Conservation (phyloP, 1,284 basidiomycete genomes). For the Trametes hirsuta region DNA sequence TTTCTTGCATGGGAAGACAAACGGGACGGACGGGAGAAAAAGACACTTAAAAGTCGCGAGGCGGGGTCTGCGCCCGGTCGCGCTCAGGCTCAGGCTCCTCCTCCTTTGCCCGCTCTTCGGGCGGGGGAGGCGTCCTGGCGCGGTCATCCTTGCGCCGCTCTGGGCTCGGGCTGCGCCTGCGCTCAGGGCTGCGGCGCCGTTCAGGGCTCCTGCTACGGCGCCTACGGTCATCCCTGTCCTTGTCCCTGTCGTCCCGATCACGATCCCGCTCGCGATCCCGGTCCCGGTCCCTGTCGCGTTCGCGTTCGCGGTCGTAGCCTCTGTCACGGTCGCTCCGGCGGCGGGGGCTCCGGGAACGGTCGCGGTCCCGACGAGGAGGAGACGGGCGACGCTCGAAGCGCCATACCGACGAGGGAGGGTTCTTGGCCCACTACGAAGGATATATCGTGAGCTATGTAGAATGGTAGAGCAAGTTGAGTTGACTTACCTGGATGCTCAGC, state of each 20-base stretch:
- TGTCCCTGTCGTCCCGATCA: slow-evolving; percentile 38
- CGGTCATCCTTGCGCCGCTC: slow-evolving; percentile 50
- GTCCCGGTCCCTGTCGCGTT: slow-evolving; percentile 42
- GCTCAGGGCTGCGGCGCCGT: slow-evolving; percentile 52
- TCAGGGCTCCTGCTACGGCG: slow-evolving; percentile 52
- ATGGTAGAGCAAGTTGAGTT: neutral
- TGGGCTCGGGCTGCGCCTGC: slow-evolving; percentile 53
- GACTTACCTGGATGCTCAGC: slow-evolving; percentile 75
- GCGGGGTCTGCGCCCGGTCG: slow-evolving; percentile 50
- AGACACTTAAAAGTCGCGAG: slow-evolving; percentile 41
- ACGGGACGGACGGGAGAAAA: neutral
- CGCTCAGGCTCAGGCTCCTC: slow-evolving; percentile 37
- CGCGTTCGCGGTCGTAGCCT: slow-evolving; percentile 37
- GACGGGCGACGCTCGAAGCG: slow-evolving; percentile 71
- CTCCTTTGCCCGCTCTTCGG: slow-evolving; percentile 48
- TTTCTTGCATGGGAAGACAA: slow-evolving; percentile 1
- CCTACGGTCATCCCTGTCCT: slow-evolving; percentile 48
- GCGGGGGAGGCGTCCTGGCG: slow-evolving; percentile 48
- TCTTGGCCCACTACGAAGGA: slow-evolving; percentile 80
- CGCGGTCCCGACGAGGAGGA: slow-evolving; percentile 50
- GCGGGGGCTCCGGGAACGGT: slow-evolving; percentile 44
- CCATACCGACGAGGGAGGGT: slow-evolving; percentile 87
- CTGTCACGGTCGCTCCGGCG: slow-evolving; percentile 37
- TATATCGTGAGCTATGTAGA: slow-evolving; percentile 6
- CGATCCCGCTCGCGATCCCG: slow-evolving; percentile 38